Base-by-base conservation (phyloP, 495 filamentous ascomycete species). In the Hypoxylon perforatum region DNA sequence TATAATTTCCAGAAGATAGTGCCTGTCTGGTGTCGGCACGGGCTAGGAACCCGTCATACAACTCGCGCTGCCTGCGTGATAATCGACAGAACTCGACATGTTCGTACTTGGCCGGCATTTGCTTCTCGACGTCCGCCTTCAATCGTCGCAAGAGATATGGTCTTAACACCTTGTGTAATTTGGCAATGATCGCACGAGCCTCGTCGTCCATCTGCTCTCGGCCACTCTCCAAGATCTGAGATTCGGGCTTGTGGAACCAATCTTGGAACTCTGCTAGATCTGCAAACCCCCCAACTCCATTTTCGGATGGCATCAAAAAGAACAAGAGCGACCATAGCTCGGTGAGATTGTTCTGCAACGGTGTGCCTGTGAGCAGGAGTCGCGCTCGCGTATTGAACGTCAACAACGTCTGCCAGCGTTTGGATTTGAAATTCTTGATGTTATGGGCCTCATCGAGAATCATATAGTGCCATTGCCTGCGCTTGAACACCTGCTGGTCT, bases 361-460 rank as follows among this genome's bases (percentile, higher is more conserved):
- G 96, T 4, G 96, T 99, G 51, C 96, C 96, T 0, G 96, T 99
- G 4, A 99, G 83, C 2, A 99, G 83, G 35, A 99, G 84, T 19
- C 96, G 86, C 19, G 93, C 90, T 46, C 89, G 86, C 3, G 94
- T 97, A 63, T 92, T 91, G 78, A 98, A 96, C 0, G 89, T 95
- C 6, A 99, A 86, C 49, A 99, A 81, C 0, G 92, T 92, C 74
- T 98, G 94, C 95, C 95, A 99, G 60, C 94, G 83, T 75, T 96
- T 93, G 0, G 94, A 97, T 66, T 94, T 92, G 82, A 97, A 98
- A 74, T 99, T 99, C 76, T 98, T 98, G 83, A 99, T 99, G 75
- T 98, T 98, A 76, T 99, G 96, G 1, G 96, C 96, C 79, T 99
- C 96, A 74, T 99, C 96, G 14, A 99, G 86, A 60, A 99, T 90